These are phyloP conservation scores for Mortierella sp. DNA, from an alignment of 371 early-diverging fungal genomes.

Conservation along the genomic window DNA sequence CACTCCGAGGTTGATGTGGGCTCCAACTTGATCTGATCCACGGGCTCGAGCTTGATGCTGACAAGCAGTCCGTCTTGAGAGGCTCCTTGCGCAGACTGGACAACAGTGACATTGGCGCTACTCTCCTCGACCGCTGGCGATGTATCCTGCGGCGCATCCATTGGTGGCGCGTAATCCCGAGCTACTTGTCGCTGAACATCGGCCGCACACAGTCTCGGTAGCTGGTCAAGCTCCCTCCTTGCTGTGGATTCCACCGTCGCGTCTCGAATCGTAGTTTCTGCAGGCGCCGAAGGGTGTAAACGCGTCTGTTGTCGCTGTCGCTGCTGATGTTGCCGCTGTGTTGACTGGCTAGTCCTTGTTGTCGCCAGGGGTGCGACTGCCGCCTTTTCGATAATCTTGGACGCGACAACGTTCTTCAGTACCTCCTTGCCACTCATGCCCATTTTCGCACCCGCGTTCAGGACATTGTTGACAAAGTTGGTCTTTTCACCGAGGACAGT, in stretches of 20 bases:
- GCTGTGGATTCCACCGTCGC: background rate
- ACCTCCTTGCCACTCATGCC: conserved; percentile 19
- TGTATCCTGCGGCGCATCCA: background rate
- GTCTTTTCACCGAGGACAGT: conserved; percentile 27
- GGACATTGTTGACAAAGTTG: conserved; percentile 17
- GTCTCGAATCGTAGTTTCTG: background rate
- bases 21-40: background rate
- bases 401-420: background rate
- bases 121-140: background rate
- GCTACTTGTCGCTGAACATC: background rate
- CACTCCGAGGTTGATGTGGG: background rate
- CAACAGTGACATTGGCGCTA: background rate
- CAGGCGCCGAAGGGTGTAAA: background rate
- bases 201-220: background rate
- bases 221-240: background rate
- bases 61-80: background rate
- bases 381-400: conserved; percentile 5
- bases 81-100: background rate
- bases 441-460: background rate
- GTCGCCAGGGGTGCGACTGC: background rate
- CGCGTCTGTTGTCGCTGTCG: background rate
- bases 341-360: background rate
- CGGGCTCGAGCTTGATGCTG: background rate
- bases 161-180: background rate
- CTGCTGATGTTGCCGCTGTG: background rate